A percentile compares a stretch with the other conserved stretches of the same genome.
Evolutionary conservation across 352 stramenopile species (phyloP).

Genomic region (Globisporangium okanoganense): DNA sequence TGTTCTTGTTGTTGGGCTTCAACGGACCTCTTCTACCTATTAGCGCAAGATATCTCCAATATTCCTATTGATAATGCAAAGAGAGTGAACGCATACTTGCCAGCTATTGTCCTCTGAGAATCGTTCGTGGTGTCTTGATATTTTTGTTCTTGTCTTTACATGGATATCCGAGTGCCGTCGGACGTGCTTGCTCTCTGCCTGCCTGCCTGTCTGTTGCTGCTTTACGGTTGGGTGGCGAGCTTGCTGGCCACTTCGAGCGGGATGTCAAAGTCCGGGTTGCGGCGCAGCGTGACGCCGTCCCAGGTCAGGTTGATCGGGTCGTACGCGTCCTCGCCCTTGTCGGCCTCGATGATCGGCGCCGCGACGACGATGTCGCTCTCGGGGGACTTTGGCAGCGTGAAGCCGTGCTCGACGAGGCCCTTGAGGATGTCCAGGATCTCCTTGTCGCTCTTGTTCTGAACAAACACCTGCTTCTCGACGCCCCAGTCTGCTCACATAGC

Average conservation of each 20-base stretch:
- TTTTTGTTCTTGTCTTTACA: constrained; percentile 14
- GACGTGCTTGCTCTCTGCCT: constrained; percentile 6
- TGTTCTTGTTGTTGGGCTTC: background rate
- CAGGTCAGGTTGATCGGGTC: constrained; percentile 82
- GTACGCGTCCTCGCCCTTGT: constrained; percentile 66
- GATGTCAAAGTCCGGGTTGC: constrained; percentile 84
- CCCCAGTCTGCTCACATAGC: constrained; percentile 53
- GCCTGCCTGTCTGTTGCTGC: background rate
- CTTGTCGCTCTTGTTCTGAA: constrained; percentile 81
- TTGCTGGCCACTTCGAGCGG: constrained; percentile 68
- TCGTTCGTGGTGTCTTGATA: background rate
- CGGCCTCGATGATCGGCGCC: constrained; percentile 69
- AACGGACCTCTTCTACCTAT: no score
- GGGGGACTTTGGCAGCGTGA: constrained; percentile 75
- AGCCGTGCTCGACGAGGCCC: constrained; percentile 68
- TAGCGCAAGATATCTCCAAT: no score
- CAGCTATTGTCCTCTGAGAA: background rate
- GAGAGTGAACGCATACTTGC: background rate
- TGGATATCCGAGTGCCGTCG: constrained; percentile 2
- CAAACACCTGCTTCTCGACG: constrained; percentile 78
- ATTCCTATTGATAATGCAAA: no score
- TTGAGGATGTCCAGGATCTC: constrained; percentile 76
- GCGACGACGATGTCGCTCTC: constrained; percentile 79
- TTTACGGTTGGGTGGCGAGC: constrained; percentile 15
- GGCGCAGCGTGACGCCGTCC: constrained; percentile 73